Conservation (phyloP, 2,329 filamentous ascomycete genomes). For the Aspergillus oerlinghausenensis region DNA sequence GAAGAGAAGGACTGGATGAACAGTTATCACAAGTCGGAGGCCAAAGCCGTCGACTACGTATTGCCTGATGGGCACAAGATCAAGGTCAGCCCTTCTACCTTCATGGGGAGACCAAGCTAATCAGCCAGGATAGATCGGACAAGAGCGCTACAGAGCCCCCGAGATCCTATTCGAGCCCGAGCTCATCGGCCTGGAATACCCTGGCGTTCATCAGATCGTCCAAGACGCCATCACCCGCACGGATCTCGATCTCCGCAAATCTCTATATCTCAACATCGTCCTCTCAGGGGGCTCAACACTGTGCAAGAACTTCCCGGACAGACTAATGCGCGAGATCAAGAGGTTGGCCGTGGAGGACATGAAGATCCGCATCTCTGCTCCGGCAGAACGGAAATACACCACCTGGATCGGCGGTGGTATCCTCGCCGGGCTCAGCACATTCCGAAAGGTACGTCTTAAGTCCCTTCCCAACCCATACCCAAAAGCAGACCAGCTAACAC, state of each 20-base stretch:
- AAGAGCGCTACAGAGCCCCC: constrained; percentile 90
- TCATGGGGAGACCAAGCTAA: background rate
- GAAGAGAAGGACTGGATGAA: constrained; percentile 94
- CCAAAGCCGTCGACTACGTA: constrained; percentile 79
- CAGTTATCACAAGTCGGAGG: constrained; percentile 66
- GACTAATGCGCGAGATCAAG: constrained; percentile 87
- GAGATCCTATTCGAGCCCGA: constrained; percentile 98
- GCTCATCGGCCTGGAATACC: constrained; percentile 93
- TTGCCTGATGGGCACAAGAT: constrained; percentile 91
- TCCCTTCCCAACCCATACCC: constrained; percentile 3
- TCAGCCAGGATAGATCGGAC: constrained; percentile 62
- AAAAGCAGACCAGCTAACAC: background rate
- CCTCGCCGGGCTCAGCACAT: constrained; percentile 91
- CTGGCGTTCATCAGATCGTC: constrained; percentile 94
- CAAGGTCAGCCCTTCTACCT: constrained; percentile 55
- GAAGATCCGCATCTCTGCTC: constrained; percentile 98
- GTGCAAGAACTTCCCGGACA: constrained; percentile 94
- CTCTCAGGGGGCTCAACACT: constrained; percentile 93
- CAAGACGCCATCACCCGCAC: constrained; percentile 93
- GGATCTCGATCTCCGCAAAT: constrained; percentile 91
- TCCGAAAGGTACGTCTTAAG: constrained; percentile 74
- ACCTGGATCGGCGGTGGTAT: constrained; percentile 99
- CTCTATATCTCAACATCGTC: constrained; percentile 93
- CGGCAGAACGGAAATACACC: constrained; percentile 95
- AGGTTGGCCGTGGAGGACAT: constrained; percentile 95